A percentile compares a stretch with the other conserved stretches of the same genome.
Conservation (phyloP, 2,329 filamentous ascomycete species). For the Furcasterigmium sp. region DNA sequence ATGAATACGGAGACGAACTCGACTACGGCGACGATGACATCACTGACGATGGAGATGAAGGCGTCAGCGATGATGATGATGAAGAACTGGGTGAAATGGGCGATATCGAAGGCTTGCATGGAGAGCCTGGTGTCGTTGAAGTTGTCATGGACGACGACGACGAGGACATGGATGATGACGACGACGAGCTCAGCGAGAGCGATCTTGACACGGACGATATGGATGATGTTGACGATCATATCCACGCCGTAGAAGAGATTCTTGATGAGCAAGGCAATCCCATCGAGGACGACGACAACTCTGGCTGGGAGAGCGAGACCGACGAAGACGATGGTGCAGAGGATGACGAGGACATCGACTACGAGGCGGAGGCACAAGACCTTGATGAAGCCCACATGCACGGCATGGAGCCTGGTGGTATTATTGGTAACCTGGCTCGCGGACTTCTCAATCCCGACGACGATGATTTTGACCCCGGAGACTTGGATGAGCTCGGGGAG, state of each 20-base stretch:
- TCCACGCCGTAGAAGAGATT: constrained; percentile 44
- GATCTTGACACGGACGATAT: constrained; percentile 43
- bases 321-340: constrained; percentile 51
- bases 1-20: constrained; percentile 89
- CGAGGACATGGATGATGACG: constrained; percentile 59
- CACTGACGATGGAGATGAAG: constrained; percentile 73
- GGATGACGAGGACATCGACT: constrained; percentile 47
- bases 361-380: constrained; percentile 50
- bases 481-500: constrained; percentile 45
- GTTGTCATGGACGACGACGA: constrained; percentile 74
- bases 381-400: constrained; percentile 42
- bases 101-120: constrained; percentile 70
- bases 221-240: constrained; percentile 47
- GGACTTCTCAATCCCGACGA: constrained; percentile 43
- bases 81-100: constrained; percentile 81
- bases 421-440: constrained; percentile 50
- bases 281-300: constrained; percentile 53
- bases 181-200: constrained; percentile 46
- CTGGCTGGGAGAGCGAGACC: constrained; percentile 56
- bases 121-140: constrained; percentile 59
- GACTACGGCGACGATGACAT: constrained; percentile 81
- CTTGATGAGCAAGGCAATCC: constrained; percentile 59
- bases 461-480: constrained; percentile 49
- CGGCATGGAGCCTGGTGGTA: constrained; percentile 35
- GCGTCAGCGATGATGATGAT: constrained; percentile 78